Evolutionary conservation across 192 early-diverging fungal species (phyloP), one percentile per base, ranked within the genome.

Genomic region (Piromyces sp.): DNA sequence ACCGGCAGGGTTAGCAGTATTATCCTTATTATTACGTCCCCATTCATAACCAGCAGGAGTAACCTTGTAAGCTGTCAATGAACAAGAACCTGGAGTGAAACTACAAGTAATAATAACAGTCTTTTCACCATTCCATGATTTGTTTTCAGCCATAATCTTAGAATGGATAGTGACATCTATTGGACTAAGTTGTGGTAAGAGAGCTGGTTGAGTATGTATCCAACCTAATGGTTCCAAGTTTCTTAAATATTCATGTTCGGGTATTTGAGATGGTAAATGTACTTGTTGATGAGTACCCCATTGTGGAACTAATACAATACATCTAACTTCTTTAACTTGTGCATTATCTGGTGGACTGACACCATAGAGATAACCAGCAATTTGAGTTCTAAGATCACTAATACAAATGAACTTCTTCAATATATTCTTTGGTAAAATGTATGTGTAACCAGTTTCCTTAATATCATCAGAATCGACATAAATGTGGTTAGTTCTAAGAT

Each of bases 61-160:
- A 33, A 99, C 86, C 88, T 96, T 96, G 87, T 97, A 97, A 30
- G 95, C 95, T 0, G 96, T 94, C 80, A 99, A 86, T 11, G 97
- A 97, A 86, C 96, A 97, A 29, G 97, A 98, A 17, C 97, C 97
- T 1, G 97, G 97, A 0, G 97, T 99, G 84, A 99, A 98, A n/a
- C 95, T 95, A 84, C 95, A 95, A 6, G 97, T 97, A 82, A 97
- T 93, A 22, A 93, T 89, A 30, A 97, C 88, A 1, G 95, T 94
- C 86, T 95, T 95, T 84, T 98, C 97, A 82, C 95, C 96, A 88
- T 99, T 96, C 96, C 97, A 98, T 78, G 87, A 86, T 79, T 89
- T 89, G 79, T 92, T 96, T 37, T 96, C 94, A 19, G 94, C 93
- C 87, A 99, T 89, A 79, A 96, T 92, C 82, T 92, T 93, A 80